Percentiles rank a stretch among this genome's conserved stretches.
Evolutionary conservation across 345 rosid species (phyloP).

Genomic region (Acer saccharum): DNA sequence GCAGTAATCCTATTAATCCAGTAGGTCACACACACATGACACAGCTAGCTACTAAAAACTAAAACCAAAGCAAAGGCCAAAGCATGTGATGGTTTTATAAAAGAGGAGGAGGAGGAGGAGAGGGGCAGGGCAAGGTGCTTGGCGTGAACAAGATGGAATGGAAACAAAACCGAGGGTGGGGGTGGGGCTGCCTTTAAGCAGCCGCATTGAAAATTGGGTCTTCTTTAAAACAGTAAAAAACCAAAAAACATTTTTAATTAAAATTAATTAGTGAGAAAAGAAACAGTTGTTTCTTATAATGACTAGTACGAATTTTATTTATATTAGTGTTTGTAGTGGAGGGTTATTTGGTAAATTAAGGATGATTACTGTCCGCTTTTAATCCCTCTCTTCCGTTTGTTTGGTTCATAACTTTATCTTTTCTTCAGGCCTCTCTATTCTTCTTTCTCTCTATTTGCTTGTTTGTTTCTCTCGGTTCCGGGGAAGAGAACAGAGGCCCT

Average conservation of each 20-base stretch:
- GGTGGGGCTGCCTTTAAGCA: conserved; percentile 21
- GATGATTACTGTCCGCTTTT: conserved; percentile 25
- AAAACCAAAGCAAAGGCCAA: not conserved
- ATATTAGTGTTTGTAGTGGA: not conserved
- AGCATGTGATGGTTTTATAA: conserved; percentile 25
- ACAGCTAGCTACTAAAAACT: too few species aligned
- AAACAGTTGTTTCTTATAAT: conserved; percentile 14
- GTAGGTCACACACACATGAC: too few species aligned
- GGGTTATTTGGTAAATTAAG: conserved; percentile 37
- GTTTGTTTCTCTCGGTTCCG: conserved; percentile 19
- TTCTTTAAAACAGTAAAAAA: not conserved
- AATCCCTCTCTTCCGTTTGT: conserved; percentile 15
- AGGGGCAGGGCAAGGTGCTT: conserved; percentile 28
- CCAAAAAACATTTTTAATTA: too few species aligned
- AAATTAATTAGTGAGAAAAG: conserved; percentile 1
- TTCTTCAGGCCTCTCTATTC: not conserved
- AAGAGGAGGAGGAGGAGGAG: not conserved
- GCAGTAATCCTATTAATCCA: too few species aligned
- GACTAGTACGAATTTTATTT: not conserved
- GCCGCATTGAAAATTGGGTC: conserved; percentile 36
- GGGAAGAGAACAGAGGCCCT: not conserved
- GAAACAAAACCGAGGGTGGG: conserved; percentile 23
- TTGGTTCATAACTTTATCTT: not conserved
- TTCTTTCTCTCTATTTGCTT: conserved; percentile 15
- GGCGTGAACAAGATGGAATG: conserved; percentile 49